Base-by-base conservation (phyloP, 2,329 filamentous ascomycete genomes). In the Aspergillus pseudonomiae region DNA sequence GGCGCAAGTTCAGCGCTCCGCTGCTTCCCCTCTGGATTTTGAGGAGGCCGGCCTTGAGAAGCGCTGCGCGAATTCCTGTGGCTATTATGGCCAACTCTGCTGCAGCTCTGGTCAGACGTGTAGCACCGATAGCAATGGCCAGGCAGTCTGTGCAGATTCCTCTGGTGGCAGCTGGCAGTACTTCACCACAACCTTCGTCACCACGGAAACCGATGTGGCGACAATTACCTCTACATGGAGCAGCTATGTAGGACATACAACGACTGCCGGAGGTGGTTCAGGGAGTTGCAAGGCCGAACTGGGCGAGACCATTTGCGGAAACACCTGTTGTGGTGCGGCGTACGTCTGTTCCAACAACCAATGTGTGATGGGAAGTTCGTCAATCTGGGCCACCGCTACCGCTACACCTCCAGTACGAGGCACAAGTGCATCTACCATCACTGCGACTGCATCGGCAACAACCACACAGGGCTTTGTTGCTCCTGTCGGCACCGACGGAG, bases 211-310 rank as follows among this genome's bases (percentile, higher is more conserved):
- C 14, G 83, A 83, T 59, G 76, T 82, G 7, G 74, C 83, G 50
- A 87, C 85, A 3, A 77, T 80, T 63, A 88, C 86, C 6, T 82
- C 81, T 7, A 82, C 85, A 36, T 84, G 82, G 74, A 88, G 85
- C 73, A 78, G 76, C 46, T 73, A 72, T 58, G 34, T 75, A 66
- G 57, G 74, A 59, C 68, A 73, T 10, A 63, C 70, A 26, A 66
- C 63, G 63, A 63, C 68, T 12, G 58, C 72, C 21, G 28, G 48
- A 50, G 65, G 66, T 62, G 62, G 70, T 70, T 53, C 73, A 64
- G 64, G 72, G 59, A 72, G 75, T 59, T 89, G 86, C 77, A 79
- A 81, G 57, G 77, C 77, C 55, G 78, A 80, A 3, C 67, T 82
- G 24, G 80, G 79, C 46, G 78, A 83, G 66, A 75, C 74, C 4